Base-by-base conservation (phyloP, 2,329 filamentous ascomycete species). In the Beauveria brongniartii region DNA sequence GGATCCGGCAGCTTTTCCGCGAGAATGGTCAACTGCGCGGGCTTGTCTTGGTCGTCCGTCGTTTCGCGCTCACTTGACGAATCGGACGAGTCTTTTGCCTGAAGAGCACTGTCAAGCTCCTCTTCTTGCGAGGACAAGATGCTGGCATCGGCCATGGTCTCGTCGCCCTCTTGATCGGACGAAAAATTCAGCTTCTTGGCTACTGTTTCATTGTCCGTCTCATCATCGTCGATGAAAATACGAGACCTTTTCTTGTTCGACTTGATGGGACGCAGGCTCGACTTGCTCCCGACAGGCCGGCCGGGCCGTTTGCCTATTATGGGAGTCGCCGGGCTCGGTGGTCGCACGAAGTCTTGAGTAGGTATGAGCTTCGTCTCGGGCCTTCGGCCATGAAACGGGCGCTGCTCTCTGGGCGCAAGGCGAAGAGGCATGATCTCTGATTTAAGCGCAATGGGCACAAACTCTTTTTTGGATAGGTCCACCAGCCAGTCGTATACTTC, bases 1-100 rank as follows among this genome's bases (percentile, higher is more conserved):
- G 75, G 73, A 4, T 79, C 78, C 0, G 81, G 82, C 12, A 83
- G 66, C 53, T 72, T 77, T 59, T 84, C 80, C 5, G 80, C 75
- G 28, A 76, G 75, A 10, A 83, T 73, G 14, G 81, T 74, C 18
- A 84, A 68, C 52, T 72, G 75, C 53, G 77, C 69, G 2, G 72
- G 71, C 41, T 71, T 65, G 20, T 70, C 64, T 24, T 66, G 64
- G 40, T 68, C 69, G 16, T 66, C 70, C 2, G 65, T 66, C 7
- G 63, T 57, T 6, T 68, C 59, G 5, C 41, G 37, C 24, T 60
- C 57, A 26, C 57, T 60, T 10, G 50, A 40, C 5, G 53, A 52
- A n/a, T 30, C 52, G 20, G 46, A 30, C 14, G 59, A 61, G 20
- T 46, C 46, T 8, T 46, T 28, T 3, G 16, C 5, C 24, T 37